These are phyloP conservation scores for Halteria grandinella DNA, from an alignment of 73 alveolate genomes.

Conservation along the genomic window DNA sequence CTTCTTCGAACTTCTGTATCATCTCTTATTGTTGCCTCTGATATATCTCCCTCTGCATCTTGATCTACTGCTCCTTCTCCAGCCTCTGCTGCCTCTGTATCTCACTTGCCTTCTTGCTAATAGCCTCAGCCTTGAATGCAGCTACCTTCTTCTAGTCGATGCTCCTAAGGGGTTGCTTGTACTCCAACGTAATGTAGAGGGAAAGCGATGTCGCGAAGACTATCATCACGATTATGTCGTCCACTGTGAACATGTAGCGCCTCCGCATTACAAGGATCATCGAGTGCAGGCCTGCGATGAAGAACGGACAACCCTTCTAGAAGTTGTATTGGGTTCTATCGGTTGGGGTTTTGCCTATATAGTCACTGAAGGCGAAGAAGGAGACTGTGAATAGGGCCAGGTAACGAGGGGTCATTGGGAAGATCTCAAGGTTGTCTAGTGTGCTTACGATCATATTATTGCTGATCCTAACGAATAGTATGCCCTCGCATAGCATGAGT, in stretches of 20 bases:
- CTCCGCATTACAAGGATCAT: slow-evolving; percentile 9
- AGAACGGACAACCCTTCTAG: slow-evolving; percentile 24
- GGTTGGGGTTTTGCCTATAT: slow-evolving; percentile 22
- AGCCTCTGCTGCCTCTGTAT: background rate
- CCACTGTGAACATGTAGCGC: slow-evolving; percentile 13
- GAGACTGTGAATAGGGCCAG: slow-evolving; percentile 40
- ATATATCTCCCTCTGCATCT: slow-evolving; percentile 18
- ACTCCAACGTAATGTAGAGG: slow-evolving; percentile 29
- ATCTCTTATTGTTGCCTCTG: too few relatives aligned
- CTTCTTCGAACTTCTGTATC: too few relatives aligned
- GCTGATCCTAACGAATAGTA: slow-evolving; percentile 33
- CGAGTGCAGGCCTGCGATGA: slow-evolving; percentile 32
- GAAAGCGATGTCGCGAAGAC: slow-evolving; percentile 24
- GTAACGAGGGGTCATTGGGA: slow-evolving; percentile 34
- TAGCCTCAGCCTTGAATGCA: background rate
- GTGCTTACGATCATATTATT: slow-evolving; percentile 6
- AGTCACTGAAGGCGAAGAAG: slow-evolving; percentile 26
- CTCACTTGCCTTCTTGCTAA: background rate
- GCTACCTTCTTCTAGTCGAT: background rate
- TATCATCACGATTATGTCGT: slow-evolving; percentile 23
- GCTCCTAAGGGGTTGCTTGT: slow-evolving; percentile 46
- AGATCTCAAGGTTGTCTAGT: slow-evolving; percentile 38
- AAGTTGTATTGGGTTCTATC: slow-evolving; percentile 34
- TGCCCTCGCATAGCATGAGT: slow-evolving; percentile 4
- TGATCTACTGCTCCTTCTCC: background rate